phyloP scores from a whole-genome alignment of 495 filamentous ascomycete genomes.

The Pyrenopolyporus hunteri region DNA sequence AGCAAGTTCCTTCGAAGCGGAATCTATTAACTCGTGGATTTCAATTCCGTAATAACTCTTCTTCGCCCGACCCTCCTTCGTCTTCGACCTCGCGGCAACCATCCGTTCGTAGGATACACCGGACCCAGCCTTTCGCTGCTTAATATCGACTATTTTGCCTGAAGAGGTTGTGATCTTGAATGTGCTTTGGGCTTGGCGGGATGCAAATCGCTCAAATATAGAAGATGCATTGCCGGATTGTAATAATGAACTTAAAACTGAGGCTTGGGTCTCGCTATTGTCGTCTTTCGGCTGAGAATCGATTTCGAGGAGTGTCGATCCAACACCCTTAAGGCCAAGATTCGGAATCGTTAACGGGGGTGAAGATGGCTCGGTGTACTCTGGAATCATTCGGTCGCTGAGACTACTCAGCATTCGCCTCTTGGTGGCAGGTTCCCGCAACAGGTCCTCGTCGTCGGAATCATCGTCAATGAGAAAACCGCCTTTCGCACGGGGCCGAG shows the following conservation, averaged over 20 bases:
- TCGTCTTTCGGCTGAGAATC: constrained; percentile 1
- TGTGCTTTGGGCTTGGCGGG: constrained; percentile 36
- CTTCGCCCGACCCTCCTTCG: constrained; percentile 72
- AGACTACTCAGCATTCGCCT: constrained; percentile 38
- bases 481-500: constrained; percentile 44
- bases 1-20: constrained; percentile 59
- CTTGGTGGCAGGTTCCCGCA: constrained; percentile 36
- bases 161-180: constrained; percentile 67
- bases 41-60: constrained; percentile 91
- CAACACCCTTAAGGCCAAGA: background rate
- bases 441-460: constrained; percentile 36
- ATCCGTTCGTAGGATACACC: constrained; percentile 69
- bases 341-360: constrained; percentile 13
- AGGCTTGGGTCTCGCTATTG: constrained; percentile 2
- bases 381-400: constrained; percentile 6
- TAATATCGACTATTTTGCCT: constrained; percentile 65
- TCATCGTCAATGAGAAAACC: constrained; percentile 55
- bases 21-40: constrained; percentile 79
- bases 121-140: constrained; percentile 53
- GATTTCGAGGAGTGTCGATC: background rate
- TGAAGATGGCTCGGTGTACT: constrained; percentile 23
- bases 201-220: constrained; percentile 47
- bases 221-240: constrained; percentile 20
- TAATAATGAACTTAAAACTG: constrained; percentile 4
- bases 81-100: constrained; percentile 70